phyloP scores from a whole-genome alignment of 306 rosid species.

The Quillaja saponaria region DNA sequence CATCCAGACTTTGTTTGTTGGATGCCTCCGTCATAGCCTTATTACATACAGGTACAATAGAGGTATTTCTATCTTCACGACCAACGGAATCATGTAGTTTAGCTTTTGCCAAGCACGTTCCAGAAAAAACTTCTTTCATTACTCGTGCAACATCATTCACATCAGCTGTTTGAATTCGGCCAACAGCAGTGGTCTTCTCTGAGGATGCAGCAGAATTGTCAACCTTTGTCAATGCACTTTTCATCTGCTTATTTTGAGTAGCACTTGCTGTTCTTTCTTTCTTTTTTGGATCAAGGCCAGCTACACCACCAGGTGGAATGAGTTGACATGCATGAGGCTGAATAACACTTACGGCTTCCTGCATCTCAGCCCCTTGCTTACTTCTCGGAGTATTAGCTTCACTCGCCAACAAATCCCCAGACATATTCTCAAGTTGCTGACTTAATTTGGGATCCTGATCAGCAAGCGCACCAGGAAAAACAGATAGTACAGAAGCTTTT shows the following conservation, averaged over 20 bases:
- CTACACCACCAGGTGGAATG: conserved; percentile 51
- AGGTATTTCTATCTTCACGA: conserved; percentile 51
- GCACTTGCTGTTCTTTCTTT: conserved; percentile 60
- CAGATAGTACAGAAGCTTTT: conserved; percentile 41
- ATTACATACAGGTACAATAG: conserved; percentile 32
- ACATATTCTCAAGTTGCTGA: conserved; percentile 40
- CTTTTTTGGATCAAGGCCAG: conserved; percentile 60
- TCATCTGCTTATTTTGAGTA: conserved; percentile 58
- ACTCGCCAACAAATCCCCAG: conserved; percentile 47
- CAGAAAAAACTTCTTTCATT: conserved; percentile 98
- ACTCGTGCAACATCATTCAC: conserved; percentile 97
- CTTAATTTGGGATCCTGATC: conserved; percentile 56
- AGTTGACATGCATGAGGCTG: conserved; percentile 51
- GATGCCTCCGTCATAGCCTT: conserved; percentile 43
- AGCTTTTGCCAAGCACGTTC: conserved; percentile 68
- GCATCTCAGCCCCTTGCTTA: conserved; percentile 48
- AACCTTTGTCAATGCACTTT: conserved; percentile 39
- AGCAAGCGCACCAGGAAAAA: conserved; percentile 41
- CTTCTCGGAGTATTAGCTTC: conserved; percentile 42
- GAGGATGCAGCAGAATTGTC: conserved; percentile 59
- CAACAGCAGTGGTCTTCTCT: conserved; percentile 61
- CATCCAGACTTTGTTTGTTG: conserved; percentile 38
- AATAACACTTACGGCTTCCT: conserved; percentile 40
- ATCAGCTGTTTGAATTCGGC: conserved; percentile 67
- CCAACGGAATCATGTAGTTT: conserved; percentile 53